These are phyloP conservation scores for Candida ascalaphidarum DNA, from an alignment of 805 yeast genomes.

Conservation along the genomic window DNA sequence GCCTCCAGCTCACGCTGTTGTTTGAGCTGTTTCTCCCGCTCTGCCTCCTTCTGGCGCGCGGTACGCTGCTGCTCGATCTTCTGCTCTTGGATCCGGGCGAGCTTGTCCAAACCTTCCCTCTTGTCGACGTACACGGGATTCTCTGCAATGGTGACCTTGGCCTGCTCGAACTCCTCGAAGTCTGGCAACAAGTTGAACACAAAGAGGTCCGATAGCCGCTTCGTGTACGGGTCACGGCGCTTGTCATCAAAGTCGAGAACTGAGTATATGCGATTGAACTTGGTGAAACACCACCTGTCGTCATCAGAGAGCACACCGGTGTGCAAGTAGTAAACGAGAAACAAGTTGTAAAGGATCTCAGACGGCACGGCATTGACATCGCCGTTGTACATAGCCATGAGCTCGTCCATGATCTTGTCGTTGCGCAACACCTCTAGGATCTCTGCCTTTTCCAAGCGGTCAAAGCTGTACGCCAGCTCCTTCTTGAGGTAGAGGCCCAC, in stretches of 20 bases:
- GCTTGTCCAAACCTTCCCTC: slow-evolving; percentile 4
- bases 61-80: slow-evolving; percentile 7
- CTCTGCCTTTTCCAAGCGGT: slow-evolving; percentile 3
- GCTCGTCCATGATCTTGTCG: slow-evolving; percentile 10
- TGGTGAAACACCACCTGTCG: slow-evolving; percentile 3
- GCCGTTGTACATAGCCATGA: slow-evolving; percentile 11
- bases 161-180: slow-evolving; percentile 16
- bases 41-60: slow-evolving; percentile 3
- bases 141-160: slow-evolving; percentile 17
- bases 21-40: slow-evolving; percentile 7
- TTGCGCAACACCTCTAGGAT: slow-evolving; percentile 8
- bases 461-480: slow-evolving; percentile 1
- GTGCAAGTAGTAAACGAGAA: slow-evolving; percentile 20
- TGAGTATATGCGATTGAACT: slow-evolving; percentile 8
- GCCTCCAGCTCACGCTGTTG: slow-evolving; percentile 14
- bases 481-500: slow-evolving; percentile 15
- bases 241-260: slow-evolving; percentile 4
- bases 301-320: slow-evolving; percentile 8
- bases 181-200: slow-evolving; percentile 28
- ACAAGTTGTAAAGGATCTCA: slow-evolving; percentile 24
- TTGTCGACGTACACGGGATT: slow-evolving; percentile 8
- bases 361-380: slow-evolving; percentile 15
- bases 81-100: slow-evolving; percentile 7
- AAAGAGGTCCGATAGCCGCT: slow-evolving; percentile 21
- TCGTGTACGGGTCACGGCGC: slow-evolving; percentile 6